Conservation (phyloP, 1,139 yeast genomes). For the Taiozyma onychis region DNA sequence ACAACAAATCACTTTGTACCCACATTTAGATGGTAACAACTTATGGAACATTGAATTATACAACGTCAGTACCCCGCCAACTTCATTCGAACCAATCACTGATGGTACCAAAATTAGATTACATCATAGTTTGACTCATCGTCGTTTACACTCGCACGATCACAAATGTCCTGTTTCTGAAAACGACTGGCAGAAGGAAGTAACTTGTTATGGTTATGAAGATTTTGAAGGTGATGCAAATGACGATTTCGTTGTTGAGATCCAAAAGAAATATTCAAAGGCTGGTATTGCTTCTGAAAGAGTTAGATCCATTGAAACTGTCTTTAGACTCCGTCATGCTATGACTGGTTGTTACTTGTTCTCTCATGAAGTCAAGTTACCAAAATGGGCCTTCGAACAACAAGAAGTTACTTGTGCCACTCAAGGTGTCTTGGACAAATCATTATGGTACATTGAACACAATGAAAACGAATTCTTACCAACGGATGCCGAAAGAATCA, state of each 20-base stretch:
- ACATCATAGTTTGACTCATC: slow-evolving; percentile 58
- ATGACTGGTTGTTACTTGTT: slow-evolving; percentile 86
- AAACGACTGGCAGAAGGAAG: slow-evolving; percentile 96
- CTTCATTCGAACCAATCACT: slow-evolving; percentile 51
- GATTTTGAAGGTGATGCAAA: slow-evolving; percentile 94
- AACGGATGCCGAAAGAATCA: slow-evolving; percentile 44
- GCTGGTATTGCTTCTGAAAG: slow-evolving; percentile 54
- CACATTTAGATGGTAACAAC: slow-evolving; percentile 87
- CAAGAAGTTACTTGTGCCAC: slow-evolving; percentile 94
- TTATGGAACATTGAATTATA: slow-evolving; percentile 76
- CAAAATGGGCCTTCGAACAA: slow-evolving; percentile 95
- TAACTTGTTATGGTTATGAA: slow-evolving; percentile 82
- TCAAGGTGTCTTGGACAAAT: slow-evolving; percentile 68
- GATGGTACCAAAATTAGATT: slow-evolving; percentile 82
- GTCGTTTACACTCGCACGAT: slow-evolving; percentile 94
- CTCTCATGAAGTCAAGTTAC: slow-evolving; percentile 80
- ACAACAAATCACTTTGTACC: slow-evolving; percentile 90
- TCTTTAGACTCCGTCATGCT: slow-evolving; percentile 84
- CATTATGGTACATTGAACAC: slow-evolving; percentile 86
- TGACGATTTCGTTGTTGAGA: slow-evolving; percentile 90
- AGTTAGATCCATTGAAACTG: slow-evolving; percentile 75
- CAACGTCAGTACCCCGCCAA: slow-evolving; percentile 41
- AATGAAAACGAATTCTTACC: slow-evolving; percentile 48
- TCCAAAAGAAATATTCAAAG: slow-evolving; percentile 54
- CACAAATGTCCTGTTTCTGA: slow-evolving; percentile 90